Evolutionary conservation across 225 moss, liverwort and hornwort species (phyloP).

Genomic region (Antitrichia curtipendula): DNA sequence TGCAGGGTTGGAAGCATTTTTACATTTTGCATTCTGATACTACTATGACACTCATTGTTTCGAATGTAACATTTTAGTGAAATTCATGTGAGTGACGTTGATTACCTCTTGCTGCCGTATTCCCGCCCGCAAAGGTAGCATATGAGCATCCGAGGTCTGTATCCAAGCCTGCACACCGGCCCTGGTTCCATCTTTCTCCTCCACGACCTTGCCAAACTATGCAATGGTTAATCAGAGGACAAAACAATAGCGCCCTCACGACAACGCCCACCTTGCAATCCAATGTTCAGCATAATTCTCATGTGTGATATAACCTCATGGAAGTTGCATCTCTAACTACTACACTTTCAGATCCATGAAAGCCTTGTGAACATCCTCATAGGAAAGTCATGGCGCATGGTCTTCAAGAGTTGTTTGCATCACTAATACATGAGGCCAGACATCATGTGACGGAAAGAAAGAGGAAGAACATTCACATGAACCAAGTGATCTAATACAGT

Average conservation of each 20-base stretch:
- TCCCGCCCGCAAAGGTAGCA: constrained; percentile 77
- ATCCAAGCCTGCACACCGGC: constrained; percentile 1
- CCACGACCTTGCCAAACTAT: neutral
- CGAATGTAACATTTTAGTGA: neutral
- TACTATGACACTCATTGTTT: neutral
- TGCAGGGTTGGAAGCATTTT: neutral
- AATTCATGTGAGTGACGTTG: neutral
- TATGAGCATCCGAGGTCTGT: constrained; percentile 63
- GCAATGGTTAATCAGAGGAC: neutral
- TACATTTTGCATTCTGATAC: neutral
- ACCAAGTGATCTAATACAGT: neutral
- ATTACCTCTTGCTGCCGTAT: constrained; percentile 67
- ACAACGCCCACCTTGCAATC: neutral
- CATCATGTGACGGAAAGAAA: neutral
- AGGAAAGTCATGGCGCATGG: neutral
- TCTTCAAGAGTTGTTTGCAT: neutral
- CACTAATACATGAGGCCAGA: neutral
- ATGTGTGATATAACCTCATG: too few species aligned
- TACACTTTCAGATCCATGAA: neutral
- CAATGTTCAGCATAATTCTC: neutral
- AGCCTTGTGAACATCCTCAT: neutral
- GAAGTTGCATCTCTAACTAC: neutral
- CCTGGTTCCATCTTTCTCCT: constrained; percentile 20
- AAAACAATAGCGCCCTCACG: neutral
- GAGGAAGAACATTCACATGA: neutral